These are phyloP conservation scores for Hypoxylon sp. DNA, from an alignment of 2,329 filamentous ascomycete species.

Conservation along the genomic window DNA sequence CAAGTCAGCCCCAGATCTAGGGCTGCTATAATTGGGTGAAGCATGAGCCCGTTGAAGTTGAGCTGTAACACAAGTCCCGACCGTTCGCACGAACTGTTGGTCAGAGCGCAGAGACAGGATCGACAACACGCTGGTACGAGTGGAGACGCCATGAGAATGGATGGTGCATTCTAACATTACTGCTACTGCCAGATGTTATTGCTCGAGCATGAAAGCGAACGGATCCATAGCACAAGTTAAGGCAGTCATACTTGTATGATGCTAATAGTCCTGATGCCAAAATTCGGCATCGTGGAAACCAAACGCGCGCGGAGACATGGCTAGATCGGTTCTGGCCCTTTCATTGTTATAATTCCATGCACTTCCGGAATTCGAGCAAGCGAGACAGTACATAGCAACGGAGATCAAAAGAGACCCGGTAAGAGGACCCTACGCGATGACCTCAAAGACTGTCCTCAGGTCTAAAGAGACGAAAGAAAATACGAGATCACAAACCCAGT, in stretches of 20 bases:
- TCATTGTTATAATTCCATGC: slow-evolving; percentile 36
- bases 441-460: slow-evolving; percentile 41
- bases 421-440: slow-evolving; percentile 34
- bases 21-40: slow-evolving; percentile 27
- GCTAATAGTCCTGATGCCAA: background rate
- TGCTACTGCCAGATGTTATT: slow-evolving; percentile 7
- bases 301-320: background rate
- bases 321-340: slow-evolving; percentile 20
- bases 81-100: slow-evolving; percentile 53
- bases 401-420: slow-evolving; percentile 24
- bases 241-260: slow-evolving; percentile 11
- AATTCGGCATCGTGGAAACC: background rate
- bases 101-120: slow-evolving; percentile 50
- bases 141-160: slow-evolving; percentile 26
- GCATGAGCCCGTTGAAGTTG: slow-evolving; percentile 37
- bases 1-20: slow-evolving; percentile 16
- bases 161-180: slow-evolving; percentile 13
- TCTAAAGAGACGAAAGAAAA: slow-evolving; percentile 38
- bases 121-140: slow-evolving; percentile 16
- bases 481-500: slow-evolving; percentile 35
- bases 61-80: slow-evolving; percentile 48
- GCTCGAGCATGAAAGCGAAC: slow-evolving; percentile 15
- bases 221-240: slow-evolving; percentile 7
- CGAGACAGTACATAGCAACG: slow-evolving; percentile 37
- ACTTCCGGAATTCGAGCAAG: slow-evolving; percentile 24